These are phyloP conservation scores for Cicer yamashitae DNA, from an alignment of 306 rosid genomes.

Conservation along the genomic window DNA sequence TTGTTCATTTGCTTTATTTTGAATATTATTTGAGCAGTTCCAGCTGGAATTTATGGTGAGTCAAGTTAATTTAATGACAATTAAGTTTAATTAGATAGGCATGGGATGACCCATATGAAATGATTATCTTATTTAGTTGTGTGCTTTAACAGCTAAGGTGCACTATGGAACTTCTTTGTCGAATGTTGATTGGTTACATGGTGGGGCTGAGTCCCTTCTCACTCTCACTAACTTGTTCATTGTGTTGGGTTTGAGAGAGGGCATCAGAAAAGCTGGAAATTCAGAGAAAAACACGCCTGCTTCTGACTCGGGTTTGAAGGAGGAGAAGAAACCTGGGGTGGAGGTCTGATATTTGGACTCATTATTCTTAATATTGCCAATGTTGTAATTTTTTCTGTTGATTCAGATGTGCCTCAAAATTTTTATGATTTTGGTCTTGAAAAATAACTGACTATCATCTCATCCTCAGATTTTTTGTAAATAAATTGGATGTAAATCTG, in stretches of 20 bases:
- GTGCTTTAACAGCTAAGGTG: constrained; percentile 71
- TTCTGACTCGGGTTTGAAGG: constrained; percentile 47
- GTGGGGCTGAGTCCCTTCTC: constrained; percentile 92
- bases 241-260: constrained; percentile 84
- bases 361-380: constrained; percentile 8
- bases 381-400: neutral
- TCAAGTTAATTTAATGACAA: constrained; percentile 22
- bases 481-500: constrained; percentile 13
- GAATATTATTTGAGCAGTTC: constrained; percentile 61
- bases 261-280: constrained; percentile 59
- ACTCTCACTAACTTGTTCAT: constrained; percentile 85
- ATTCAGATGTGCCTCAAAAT: neutral
- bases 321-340: constrained; percentile 37
- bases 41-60: constrained; percentile 95
- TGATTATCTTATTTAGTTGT: constrained; percentile 27
- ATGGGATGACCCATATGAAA: neutral
- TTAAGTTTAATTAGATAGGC: neutral
- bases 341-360: constrained; percentile 30
- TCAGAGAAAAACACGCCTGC: constrained; percentile 41
- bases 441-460: neutral
- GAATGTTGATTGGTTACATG: constrained; percentile 95
- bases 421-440: neutral
- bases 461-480: constrained; percentile 22
- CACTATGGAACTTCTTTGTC: constrained; percentile 89
- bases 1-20: constrained; percentile 38